These are phyloP conservation scores for Trypanosoma theileri DNA, from an alignment of 208 protist species.

Conservation along the genomic window DNA sequence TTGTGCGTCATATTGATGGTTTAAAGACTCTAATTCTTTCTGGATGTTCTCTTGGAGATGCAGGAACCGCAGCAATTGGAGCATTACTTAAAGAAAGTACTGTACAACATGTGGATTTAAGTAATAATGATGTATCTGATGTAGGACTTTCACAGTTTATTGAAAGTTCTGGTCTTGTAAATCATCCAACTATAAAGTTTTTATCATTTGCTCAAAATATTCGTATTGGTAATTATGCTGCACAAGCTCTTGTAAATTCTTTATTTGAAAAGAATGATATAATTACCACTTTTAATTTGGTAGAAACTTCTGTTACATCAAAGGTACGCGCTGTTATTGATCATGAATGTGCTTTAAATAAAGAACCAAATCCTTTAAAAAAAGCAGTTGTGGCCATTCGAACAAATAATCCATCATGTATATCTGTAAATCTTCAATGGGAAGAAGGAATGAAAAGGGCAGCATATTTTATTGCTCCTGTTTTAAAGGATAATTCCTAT, in stretches of 20 bases:
- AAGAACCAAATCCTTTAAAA: conserved; percentile 68
- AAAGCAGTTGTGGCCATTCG: conserved; percentile 52
- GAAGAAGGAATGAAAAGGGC: conserved; percentile 49
- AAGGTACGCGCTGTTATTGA: conserved; percentile 37
- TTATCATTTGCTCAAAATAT: conserved; percentile 66
- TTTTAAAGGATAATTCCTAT: conserved; percentile 49
- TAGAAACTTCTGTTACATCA: conserved; percentile 57
- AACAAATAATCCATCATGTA: conserved; percentile 43
- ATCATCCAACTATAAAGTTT: conserved; percentile 41
- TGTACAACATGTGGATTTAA: conserved; percentile 41
- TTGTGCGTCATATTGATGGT: conserved; percentile 40
- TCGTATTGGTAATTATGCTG: conserved; percentile 56
- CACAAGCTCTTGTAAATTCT: conserved; percentile 34
- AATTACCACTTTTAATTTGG: conserved; percentile 58
- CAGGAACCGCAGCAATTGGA: conserved; percentile 42
- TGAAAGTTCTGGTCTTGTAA: conserved; percentile 38
- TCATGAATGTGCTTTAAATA: conserved; percentile 78
- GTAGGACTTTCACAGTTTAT: conserved; percentile 55
- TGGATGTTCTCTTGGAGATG: conserved; percentile 42
- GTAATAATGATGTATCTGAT: conserved; percentile 50
- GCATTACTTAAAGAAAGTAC: conserved; percentile 49
- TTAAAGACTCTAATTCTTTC: conserved; percentile 62
- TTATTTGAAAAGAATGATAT: conserved; percentile 64
- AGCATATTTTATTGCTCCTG: conserved; percentile 60
- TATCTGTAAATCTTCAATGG: conserved; percentile 80